phyloP scores from a whole-genome alignment of 176 grass and related monocot genomes.

The Aegilops sharonensis region DNA sequence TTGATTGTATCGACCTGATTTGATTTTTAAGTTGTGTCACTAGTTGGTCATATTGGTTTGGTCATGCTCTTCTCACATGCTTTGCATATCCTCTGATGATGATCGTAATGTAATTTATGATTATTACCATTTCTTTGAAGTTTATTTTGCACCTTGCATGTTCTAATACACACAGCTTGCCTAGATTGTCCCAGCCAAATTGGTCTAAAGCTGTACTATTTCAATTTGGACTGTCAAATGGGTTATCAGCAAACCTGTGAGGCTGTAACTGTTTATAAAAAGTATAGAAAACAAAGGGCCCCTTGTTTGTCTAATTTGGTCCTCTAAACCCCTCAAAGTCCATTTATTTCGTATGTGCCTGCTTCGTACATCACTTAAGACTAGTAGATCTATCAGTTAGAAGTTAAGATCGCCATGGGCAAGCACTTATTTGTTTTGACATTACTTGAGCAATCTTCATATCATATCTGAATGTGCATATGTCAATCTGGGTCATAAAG shows the following conservation, averaged over 20 bases:
- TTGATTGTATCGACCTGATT: not conserved
- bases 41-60: not conserved
- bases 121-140: not conserved
- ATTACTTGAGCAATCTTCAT: not conserved
- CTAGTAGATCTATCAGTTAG: not conserved
- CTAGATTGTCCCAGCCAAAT: not conserved
- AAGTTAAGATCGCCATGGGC: not conserved
- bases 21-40: not conserved
- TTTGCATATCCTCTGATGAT: constrained; percentile 22
- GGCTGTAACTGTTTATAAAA: not conserved
- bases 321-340: not conserved
- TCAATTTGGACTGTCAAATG: not conserved
- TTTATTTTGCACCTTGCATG: not conserved
- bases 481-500: constrained; percentile 9
- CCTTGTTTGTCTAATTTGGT: not conserved
- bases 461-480: not conserved
- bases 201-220: not conserved
- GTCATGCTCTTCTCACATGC: not conserved
- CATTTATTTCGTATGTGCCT: not conserved
- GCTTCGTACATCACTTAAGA: not conserved
- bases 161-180: not conserved
- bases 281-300: not conserved
- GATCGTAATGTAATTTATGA: not conserved
- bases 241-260: constrained; percentile 13
- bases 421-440: not conserved